Evolutionary conservation across 768 basidiomycete genomes (phyloP).

Genomic region (Strobilomyces dryophilus): DNA sequence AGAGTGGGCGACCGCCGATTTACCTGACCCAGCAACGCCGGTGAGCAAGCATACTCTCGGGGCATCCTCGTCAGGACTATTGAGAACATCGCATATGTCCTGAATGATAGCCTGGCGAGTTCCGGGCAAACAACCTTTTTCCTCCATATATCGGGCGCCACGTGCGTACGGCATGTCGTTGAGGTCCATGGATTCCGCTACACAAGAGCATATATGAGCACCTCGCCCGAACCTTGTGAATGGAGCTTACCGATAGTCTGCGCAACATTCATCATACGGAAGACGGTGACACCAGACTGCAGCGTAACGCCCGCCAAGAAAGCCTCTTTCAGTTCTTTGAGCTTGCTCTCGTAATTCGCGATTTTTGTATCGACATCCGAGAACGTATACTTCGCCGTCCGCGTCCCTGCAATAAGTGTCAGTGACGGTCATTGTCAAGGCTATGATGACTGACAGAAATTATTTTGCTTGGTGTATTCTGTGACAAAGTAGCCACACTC

Average conservation of each 20-base stretch:
- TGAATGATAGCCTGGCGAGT: slow-evolving; percentile 16
- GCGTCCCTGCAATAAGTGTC: slow-evolving; percentile 9
- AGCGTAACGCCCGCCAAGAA: slow-evolving; percentile 15
- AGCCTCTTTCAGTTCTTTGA: slow-evolving; percentile 15
- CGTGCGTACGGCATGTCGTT: slow-evolving; percentile 18
- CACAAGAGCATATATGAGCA: not conserved
- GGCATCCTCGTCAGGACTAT: slow-evolving; percentile 6
- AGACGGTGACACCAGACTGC: slow-evolving; percentile 15
- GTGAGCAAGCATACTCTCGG: slow-evolving; percentile 16
- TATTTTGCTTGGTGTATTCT: slow-evolving; percentile 16
- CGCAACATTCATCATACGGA: slow-evolving; percentile 18
- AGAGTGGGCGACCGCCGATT: slow-evolving; percentile 24
- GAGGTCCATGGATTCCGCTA: slow-evolving; percentile 18
- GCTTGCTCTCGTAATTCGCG: slow-evolving; percentile 14
- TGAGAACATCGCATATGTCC: slow-evolving; percentile 17
- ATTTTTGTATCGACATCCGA: slow-evolving; percentile 18
- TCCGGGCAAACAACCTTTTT: slow-evolving; percentile 19
- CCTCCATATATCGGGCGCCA: slow-evolving; percentile 21
- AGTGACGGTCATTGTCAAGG: not conserved
- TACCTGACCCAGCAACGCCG: too few species aligned
- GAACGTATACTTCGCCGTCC: slow-evolving; percentile 15
- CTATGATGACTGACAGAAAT: slow-evolving; percentile 11
- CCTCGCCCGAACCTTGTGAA: not conserved
- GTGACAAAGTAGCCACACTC: slow-evolving; percentile 23
- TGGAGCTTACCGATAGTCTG: slow-evolving; percentile 3